Conservation (phyloP, 2,329 filamentous ascomycete genomes). For the Monosporascus sp. region DNA sequence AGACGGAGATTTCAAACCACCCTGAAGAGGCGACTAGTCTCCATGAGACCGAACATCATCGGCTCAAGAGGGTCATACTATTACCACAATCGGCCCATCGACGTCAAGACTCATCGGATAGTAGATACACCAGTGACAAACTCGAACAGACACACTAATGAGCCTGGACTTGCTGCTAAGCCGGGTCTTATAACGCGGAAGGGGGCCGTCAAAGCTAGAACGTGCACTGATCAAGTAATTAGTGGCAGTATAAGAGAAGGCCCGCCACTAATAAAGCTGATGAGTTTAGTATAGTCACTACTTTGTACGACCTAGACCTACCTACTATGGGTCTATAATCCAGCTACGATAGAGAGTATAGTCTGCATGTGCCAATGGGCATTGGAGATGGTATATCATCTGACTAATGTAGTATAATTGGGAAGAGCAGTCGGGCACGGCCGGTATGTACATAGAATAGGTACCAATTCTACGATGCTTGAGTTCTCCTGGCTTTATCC, state of each 20-base stretch:
- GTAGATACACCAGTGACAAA: neutral
- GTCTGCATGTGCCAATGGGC: too few species aligned
- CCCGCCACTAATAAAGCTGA: neutral
- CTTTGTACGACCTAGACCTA: neutral
- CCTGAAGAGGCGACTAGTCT: neutral
- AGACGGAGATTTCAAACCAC: neutral
- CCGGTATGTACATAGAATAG: neutral
- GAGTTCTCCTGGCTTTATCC: neutral
- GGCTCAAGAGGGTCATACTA: neutral
- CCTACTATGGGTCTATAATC: neutral
- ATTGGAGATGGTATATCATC: too few species aligned
- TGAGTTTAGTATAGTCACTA: neutral
- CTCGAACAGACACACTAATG: neutral
- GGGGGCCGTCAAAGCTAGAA: neutral
- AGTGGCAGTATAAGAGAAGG: neutral
- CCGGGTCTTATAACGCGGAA: neutral
- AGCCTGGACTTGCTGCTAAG: neutral
- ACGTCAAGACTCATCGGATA: neutral
- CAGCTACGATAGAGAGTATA: neutral
- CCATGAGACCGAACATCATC: neutral
- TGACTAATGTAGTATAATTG: neutral
- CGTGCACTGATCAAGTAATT: neutral
- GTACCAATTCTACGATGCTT: neutral
- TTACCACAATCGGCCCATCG: neutral
- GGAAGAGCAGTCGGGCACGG: neutral